These are phyloP conservation scores for Gossypium davidsonii DNA, from an alignment of 441 rosid genomes.

Conservation along the genomic window DNA sequence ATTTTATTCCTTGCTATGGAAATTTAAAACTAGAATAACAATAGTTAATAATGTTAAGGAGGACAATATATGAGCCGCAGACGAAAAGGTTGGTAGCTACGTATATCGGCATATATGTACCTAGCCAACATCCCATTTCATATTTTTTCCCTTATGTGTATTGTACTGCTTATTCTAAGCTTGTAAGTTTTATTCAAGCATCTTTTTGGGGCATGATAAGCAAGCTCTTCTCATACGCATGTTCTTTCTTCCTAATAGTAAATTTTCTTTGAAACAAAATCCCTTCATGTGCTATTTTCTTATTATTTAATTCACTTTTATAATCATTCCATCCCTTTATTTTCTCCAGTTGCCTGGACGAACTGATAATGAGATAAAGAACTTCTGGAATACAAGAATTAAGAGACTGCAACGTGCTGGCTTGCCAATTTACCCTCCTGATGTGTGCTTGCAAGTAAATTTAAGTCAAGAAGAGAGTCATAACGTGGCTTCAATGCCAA, in stretches of 20 bases:
- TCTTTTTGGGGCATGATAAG: background rate
- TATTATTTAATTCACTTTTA: background rate
- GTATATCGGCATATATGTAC: background rate
- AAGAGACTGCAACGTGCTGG: slow-evolving; percentile 96
- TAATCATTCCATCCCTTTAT: slow-evolving; percentile 7
- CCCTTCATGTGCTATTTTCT: background rate
- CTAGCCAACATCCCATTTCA: background rate
- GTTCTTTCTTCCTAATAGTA: background rate
- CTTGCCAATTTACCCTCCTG: slow-evolving; percentile 95
- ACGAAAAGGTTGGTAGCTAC: background rate
- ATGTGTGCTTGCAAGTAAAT: slow-evolving; percentile 44
- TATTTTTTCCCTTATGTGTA: background rate
- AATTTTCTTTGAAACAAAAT: background rate
- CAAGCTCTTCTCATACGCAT: background rate
- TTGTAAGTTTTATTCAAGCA: slow-evolving; percentile 5
- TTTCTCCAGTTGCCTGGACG: slow-evolving; percentile 83
- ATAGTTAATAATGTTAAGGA: background rate
- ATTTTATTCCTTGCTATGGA: background rate
- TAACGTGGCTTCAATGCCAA: slow-evolving; percentile 27
- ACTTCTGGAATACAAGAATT: slow-evolving; percentile 95
- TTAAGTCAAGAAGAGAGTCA: slow-evolving; percentile 9
- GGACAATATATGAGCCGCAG: background rate
- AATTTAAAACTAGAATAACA: background rate
- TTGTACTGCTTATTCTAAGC: background rate
- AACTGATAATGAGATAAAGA: slow-evolving; percentile 97